Conservation (phyloP, 2,329 filamentous ascomycete species). For the Exophiala sp. region DNA sequence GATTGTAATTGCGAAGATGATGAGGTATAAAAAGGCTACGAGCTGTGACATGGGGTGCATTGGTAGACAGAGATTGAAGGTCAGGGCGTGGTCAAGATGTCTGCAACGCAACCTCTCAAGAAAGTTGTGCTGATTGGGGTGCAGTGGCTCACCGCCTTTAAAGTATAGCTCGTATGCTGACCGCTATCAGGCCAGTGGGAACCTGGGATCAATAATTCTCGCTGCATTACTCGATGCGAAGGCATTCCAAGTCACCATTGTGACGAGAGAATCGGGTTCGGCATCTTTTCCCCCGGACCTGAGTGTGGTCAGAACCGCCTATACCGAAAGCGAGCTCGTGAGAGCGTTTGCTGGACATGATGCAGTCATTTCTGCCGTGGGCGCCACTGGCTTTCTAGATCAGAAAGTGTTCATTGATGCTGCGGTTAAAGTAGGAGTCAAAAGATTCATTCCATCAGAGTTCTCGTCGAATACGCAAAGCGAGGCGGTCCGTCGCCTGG, state of each 20-base stretch:
- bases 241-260: constrained; percentile 30
- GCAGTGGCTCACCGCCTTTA: background rate
- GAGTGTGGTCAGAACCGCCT: constrained; percentile 48
- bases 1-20: too few relatives aligned
- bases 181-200: constrained; percentile 22
- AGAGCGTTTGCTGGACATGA: constrained; percentile 54
- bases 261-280: constrained; percentile 25
- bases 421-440: constrained; percentile 38
- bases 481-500: constrained; percentile 27
- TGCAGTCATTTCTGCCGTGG: constrained; percentile 52
- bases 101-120: background rate
- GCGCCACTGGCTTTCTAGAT: constrained; percentile 38
- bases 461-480: constrained; percentile 32
- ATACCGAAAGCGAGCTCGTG: constrained; percentile 47
- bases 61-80: too few relatives aligned
- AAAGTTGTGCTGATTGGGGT: background rate
- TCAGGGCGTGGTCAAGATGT: background rate
- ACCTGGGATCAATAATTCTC: constrained; percentile 30
- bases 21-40: too few relatives aligned
- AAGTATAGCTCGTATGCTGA: background rate
- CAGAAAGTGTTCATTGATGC: constrained; percentile 41
- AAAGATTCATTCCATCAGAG: constrained; percentile 41
- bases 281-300: constrained; percentile 38
- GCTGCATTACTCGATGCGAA: constrained; percentile 23
- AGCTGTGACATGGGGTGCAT: too few relatives aligned